Evolutionary conservation across 2,329 filamentous ascomycete species (phyloP).

Genomic region (Diaporthe ilicicola): DNA sequence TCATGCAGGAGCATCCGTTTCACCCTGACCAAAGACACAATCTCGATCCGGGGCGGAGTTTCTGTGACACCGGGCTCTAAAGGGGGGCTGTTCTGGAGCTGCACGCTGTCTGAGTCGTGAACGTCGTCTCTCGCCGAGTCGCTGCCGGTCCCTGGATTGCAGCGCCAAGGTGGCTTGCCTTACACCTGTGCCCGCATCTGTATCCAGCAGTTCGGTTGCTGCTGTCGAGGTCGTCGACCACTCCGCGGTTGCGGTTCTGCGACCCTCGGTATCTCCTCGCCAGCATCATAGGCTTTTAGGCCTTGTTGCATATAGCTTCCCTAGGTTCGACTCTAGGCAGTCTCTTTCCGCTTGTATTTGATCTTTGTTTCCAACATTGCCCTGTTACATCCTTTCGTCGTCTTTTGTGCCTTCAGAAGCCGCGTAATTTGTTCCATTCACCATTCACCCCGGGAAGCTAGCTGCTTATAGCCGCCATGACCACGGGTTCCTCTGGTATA

Average conservation of each 20-base stretch:
- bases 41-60: conserved; percentile 22
- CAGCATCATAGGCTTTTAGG: not conserved
- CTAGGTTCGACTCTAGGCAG: not conserved
- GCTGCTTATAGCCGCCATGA: conserved; percentile 1
- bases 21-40: not conserved
- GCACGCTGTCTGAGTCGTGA: conserved; percentile 21
- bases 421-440: not conserved
- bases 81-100: not conserved
- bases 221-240: not conserved
- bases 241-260: not conserved
- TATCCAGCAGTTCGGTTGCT: conserved; percentile 23
- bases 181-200: conserved; percentile 17
- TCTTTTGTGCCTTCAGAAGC: not conserved
- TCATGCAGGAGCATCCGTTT: not conserved
- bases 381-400: not conserved
- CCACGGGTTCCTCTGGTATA: not conserved
- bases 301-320: not conserved
- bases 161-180: conserved; percentile 12
- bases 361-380: not conserved
- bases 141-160: conserved; percentile 3
- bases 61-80: conserved; percentile 9
- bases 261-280: not conserved
- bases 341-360: not conserved
- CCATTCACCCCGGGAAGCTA: not conserved
- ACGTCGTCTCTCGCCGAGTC: conserved; percentile 16